Percentiles rank a stretch among this genome's conserved stretches.
phyloP scores from a whole-genome alignment of 2,329 filamentous ascomycete species.

The Fusarium kyushuense region DNA sequence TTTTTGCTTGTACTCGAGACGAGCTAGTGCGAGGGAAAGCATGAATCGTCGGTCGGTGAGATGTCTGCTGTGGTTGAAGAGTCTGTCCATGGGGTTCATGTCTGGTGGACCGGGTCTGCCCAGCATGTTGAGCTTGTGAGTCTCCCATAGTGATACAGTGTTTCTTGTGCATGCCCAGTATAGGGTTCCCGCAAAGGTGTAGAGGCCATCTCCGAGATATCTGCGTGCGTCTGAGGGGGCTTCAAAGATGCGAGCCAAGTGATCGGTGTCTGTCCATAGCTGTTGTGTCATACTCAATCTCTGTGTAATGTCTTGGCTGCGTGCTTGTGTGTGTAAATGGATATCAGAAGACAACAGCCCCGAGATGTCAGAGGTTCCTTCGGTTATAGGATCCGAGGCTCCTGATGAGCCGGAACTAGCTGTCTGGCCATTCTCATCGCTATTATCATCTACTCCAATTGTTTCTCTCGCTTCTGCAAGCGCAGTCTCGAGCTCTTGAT shows the following conservation, averaged over 20 bases:
- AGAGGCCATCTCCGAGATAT: conserved; percentile 42
- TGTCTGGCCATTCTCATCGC: neutral
- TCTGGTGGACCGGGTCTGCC: conserved; percentile 4
- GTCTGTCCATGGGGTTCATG: conserved; percentile 32
- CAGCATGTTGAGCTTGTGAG: conserved; percentile 25
- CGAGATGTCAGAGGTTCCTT: neutral
- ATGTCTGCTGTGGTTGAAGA: conserved; percentile 43
- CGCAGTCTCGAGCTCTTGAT: conserved; percentile 30
- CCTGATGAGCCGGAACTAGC: conserved; percentile 7
- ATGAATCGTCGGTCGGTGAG: conserved; percentile 40
- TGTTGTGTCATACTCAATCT: conserved; percentile 15
- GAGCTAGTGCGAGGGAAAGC: conserved; percentile 34
- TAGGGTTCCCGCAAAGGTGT: conserved; percentile 41
- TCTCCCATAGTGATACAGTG: conserved; percentile 42
- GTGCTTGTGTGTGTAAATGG: neutral
- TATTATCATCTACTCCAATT: conserved; percentile 13
- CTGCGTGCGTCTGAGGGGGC: conserved; percentile 35
- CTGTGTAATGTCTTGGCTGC: neutral
- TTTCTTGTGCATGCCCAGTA: conserved; percentile 45
- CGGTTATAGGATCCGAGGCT: neutral
- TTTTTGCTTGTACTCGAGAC: conserved; percentile 40
- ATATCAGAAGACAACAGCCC: conserved; percentile 7
- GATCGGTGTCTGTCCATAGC: conserved; percentile 43
- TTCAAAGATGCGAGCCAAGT: conserved; percentile 42
- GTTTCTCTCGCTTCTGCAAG: conserved; percentile 32